Percentiles rank a stretch among this genome's conserved stretches.
phyloP scores from a whole-genome alignment of 2,329 filamentous ascomycete species.

The Eutypa lata region DNA sequence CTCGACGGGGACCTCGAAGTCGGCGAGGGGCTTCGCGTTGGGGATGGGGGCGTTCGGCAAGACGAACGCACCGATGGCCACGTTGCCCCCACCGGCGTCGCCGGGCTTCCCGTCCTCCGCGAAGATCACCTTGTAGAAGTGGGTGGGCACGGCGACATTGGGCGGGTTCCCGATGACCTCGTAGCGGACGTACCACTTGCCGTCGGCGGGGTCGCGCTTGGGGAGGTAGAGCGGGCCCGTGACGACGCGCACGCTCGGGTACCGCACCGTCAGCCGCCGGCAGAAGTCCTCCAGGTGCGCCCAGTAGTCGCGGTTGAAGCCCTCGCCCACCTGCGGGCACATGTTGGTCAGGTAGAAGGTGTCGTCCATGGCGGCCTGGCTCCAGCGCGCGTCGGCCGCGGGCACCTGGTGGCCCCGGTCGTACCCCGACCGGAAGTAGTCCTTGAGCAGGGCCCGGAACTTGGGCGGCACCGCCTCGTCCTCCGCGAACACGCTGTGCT shows the following conservation, averaged over 20 bases:
- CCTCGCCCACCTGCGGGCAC: conserved; percentile 96
- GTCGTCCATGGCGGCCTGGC: conserved; percentile 87
- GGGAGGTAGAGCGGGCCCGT: conserved; percentile 94
- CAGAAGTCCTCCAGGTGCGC: conserved; percentile 98
- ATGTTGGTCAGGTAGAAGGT: conserved; percentile 95
- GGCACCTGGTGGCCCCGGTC: conserved; percentile 97
- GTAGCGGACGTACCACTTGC: conserved; percentile 93
- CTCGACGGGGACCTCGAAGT: conserved; percentile 95
- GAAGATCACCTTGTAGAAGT: conserved; percentile 99
- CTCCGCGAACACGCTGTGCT: conserved; percentile 79
- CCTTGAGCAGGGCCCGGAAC: conserved; percentile 86
- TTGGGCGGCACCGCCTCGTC: conserved; percentile 75
- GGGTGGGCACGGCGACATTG: conserved; percentile 92
- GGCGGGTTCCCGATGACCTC: conserved; percentile 94
- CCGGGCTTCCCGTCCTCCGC: conserved; percentile 67
- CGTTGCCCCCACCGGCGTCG: conserved; percentile 58
- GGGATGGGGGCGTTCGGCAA: conserved; percentile 86
- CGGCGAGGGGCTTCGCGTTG: conserved; percentile 80
- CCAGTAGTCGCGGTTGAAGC: conserved; percentile 99
- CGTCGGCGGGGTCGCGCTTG: conserved; percentile 73
- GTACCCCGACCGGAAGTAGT: conserved; percentile 94
- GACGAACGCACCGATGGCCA: conserved; percentile 91
- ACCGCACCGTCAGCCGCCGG: conserved; percentile 72
- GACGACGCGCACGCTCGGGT: conserved; percentile 85
- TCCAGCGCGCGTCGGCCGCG: conserved; percentile 95